A percentile compares a stretch with the other conserved stretches of the same genome.
Evolutionary conservation across 768 basidiomycete species (phyloP).

Genomic region (Galerina marginata): DNA sequence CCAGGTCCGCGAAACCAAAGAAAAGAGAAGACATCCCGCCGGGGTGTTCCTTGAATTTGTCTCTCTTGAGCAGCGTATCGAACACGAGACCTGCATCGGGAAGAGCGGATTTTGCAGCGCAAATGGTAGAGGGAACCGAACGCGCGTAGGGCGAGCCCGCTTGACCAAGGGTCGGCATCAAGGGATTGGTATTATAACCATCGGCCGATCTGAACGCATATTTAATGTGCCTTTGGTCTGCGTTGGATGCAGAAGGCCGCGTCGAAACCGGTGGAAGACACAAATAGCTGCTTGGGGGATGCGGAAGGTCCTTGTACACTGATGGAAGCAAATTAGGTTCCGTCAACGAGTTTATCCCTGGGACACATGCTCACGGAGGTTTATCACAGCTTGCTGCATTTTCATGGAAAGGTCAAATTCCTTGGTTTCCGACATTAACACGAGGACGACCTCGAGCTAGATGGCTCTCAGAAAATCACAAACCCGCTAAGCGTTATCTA

Average conservation of each 20-base stretch:
- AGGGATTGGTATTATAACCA: slow-evolving; percentile 64
- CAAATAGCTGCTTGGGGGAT: slow-evolving; percentile 67
- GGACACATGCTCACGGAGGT: slow-evolving; percentile 51
- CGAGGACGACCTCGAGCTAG: slow-evolving; percentile 68
- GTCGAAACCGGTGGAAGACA: slow-evolving; percentile 19
- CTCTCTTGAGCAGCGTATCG: slow-evolving; percentile 65
- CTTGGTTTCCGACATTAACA: slow-evolving; percentile 60
- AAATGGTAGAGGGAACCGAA: slow-evolving; percentile 57
- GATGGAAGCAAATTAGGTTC: slow-evolving; percentile 22
- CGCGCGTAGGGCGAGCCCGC: slow-evolving; percentile 73
- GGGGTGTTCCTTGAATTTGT: slow-evolving; percentile 59
- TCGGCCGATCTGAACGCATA: slow-evolving; percentile 66
- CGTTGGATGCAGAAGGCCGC: slow-evolving; percentile 12
- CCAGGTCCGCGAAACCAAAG: slow-evolving; percentile 79
- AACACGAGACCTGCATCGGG: slow-evolving; percentile 75
- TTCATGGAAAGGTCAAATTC: slow-evolving; percentile 34
- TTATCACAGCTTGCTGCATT: slow-evolving; percentile 57
- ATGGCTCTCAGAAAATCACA: not conserved
- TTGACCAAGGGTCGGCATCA: slow-evolving; percentile 59
- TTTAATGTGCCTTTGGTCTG: slow-evolving; percentile 27
- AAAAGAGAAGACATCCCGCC: slow-evolving; percentile 75
- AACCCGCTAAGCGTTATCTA: slow-evolving; percentile 15
- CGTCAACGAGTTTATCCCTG: slow-evolving; percentile 8
- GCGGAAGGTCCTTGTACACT: slow-evolving; percentile 85
- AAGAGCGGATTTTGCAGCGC: slow-evolving; percentile 48